These are phyloP conservation scores for Senecio squalidus DNA, from an alignment of 140 eudicot species.

Conservation along the genomic window DNA sequence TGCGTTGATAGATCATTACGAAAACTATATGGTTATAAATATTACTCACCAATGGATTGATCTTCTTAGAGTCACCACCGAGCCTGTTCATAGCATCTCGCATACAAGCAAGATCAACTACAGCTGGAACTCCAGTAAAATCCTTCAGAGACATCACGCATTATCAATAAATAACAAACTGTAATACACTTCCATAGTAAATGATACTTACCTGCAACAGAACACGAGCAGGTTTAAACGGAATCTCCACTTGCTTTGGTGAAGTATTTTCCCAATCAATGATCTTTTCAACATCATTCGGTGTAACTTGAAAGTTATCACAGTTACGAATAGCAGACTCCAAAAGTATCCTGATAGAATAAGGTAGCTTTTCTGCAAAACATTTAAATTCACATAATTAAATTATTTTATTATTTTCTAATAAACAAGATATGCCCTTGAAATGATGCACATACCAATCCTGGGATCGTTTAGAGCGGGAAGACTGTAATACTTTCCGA, in stretches of 20 bases:
- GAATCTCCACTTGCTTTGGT: slow-evolving; percentile 97
- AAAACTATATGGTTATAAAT: neutral
- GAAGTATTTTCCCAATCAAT: slow-evolving; percentile 96
- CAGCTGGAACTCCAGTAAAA: slow-evolving; percentile 99
- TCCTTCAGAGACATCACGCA: slow-evolving; percentile 37
- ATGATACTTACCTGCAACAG: slow-evolving; percentile 64
- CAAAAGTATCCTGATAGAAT: slow-evolving; percentile 81
- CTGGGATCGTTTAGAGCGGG: slow-evolving; percentile 96
- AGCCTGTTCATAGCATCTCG: slow-evolving; percentile 96
- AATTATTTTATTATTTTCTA: too few relatives aligned
- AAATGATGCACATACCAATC: slow-evolving; percentile 49
- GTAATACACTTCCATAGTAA: neutral
- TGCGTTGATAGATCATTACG: too few relatives aligned
- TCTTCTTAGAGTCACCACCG: slow-evolving; percentile 84
- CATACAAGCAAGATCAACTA: slow-evolving; percentile 98
- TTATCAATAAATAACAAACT: neutral
- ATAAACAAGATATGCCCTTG: neutral
- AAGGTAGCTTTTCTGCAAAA: slow-evolving; percentile 86
- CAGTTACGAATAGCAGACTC: slow-evolving; percentile 98
- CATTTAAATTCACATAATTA: slow-evolving; percentile 3
- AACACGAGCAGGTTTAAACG: slow-evolving; percentile 99
- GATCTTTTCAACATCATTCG: slow-evolving; percentile 92
- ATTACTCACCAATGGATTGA: slow-evolving; percentile 75
- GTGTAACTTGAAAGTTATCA: slow-evolving; percentile 90
- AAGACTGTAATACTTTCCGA: slow-evolving; percentile 94